phyloP scores from a whole-genome alignment of 2,329 filamentous ascomycete genomes.

The Colletotrichum eleusines region DNA sequence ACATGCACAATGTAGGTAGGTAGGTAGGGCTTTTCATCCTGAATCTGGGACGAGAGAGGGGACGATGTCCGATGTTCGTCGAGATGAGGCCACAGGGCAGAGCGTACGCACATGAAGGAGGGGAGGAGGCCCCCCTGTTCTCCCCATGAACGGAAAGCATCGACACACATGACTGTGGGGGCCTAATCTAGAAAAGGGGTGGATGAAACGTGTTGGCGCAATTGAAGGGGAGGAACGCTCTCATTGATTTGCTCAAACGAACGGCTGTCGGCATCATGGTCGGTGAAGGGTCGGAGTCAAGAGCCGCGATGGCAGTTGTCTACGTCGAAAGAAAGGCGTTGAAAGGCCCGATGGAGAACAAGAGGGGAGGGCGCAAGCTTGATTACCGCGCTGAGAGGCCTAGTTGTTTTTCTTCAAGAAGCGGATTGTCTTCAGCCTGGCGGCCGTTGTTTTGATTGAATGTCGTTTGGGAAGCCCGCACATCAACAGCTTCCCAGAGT shows the following conservation, averaged over 20 bases:
- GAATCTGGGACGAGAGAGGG: constrained; percentile 41
- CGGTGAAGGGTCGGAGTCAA: constrained; percentile 27
- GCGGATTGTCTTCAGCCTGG: background rate
- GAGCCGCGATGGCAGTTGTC: constrained; percentile 39
- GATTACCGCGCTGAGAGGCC: background rate
- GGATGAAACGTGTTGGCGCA: constrained; percentile 34
- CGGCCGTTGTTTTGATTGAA: constrained; percentile 2
- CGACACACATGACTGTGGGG: constrained; percentile 27
- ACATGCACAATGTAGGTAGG: constrained; percentile 27
- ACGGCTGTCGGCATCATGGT: constrained; percentile 18
- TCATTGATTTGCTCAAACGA: constrained; percentile 26
- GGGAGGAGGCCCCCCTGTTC: constrained; percentile 27
- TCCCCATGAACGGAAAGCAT: constrained; percentile 27
- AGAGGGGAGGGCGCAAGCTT: constrained; percentile 25
- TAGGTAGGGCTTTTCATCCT: constrained; percentile 35
- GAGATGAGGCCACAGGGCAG: constrained; percentile 19
- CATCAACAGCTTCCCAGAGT: constrained; percentile 6
- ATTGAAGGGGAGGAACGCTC: constrained; percentile 22
- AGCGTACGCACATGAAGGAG: constrained; percentile 16
- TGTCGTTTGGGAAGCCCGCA: constrained; percentile 12
- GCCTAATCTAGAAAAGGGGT: constrained; percentile 24
- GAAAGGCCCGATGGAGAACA: constrained; percentile 8
- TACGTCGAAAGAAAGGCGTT: constrained; percentile 11
- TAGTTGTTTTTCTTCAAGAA: background rate
- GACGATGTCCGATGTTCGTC: constrained; percentile 32